A percentile compares a stretch with the other conserved stretches of the same genome.
These are phyloP conservation scores for Carex sylvatica DNA, from an alignment of 202 grass and related monocot species.

Conservation along the genomic window DNA sequence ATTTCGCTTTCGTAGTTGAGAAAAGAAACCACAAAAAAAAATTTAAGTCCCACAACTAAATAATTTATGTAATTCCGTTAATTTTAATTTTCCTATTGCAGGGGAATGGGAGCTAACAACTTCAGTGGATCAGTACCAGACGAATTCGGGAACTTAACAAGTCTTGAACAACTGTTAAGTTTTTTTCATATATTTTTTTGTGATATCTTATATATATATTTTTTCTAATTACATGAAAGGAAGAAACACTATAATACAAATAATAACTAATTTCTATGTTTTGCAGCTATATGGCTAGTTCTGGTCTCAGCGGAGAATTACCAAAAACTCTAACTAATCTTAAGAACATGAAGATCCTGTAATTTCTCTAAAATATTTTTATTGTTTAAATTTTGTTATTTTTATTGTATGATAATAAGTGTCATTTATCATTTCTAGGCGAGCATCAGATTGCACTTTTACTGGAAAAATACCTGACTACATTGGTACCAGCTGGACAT, in stretches of 20 bases:
- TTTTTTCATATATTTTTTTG: neutral
- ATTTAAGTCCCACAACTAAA: neutral
- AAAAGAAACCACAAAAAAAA: conserved; percentile 3
- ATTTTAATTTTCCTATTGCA: conserved; percentile 8
- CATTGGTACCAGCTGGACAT: conserved; percentile 57
- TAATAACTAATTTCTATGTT: conserved; percentile 2
- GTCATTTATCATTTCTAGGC: conserved; percentile 34
- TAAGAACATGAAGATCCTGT: conserved; percentile 40
- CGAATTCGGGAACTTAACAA: conserved; percentile 58
- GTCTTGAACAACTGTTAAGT: conserved; percentile 55
- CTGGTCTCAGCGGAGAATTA: conserved; percentile 59
- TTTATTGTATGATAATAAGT: conserved; percentile 17
- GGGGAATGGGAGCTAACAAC: conserved; percentile 49
- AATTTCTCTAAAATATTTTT: conserved; percentile 16
- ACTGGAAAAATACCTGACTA: conserved; percentile 79
- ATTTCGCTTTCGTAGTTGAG: neutral
- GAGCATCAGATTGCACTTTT: conserved; percentile 65
- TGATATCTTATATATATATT: neutral
- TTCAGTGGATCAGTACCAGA: conserved; percentile 68
- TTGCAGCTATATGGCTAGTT: conserved; percentile 55
- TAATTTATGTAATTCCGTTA: neutral
- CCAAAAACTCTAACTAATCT: conserved; percentile 55
- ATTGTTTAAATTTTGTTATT: conserved; percentile 1
- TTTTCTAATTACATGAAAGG: neutral
- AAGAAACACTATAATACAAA: neutral